These are phyloP conservation scores for Cystofilobasidium bisporidii DNA, from an alignment of 768 basidiomycete species.

Conservation along the genomic window DNA sequence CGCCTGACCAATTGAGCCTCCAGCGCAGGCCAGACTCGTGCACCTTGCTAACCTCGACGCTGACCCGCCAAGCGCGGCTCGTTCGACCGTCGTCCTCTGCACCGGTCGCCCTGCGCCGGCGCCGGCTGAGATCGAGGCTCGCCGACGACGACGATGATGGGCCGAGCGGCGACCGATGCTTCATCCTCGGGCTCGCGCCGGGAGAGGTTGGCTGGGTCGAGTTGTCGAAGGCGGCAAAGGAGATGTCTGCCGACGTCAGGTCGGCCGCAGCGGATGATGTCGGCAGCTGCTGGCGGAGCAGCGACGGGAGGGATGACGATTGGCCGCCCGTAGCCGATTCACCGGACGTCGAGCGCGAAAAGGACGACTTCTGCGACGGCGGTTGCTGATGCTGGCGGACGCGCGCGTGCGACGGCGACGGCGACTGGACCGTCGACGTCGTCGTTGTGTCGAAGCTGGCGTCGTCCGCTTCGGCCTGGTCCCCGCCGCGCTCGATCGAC, in stretches of 20 bases:
- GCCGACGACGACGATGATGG: neutral
- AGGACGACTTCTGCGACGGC: neutral
- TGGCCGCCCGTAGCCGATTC: neutral
- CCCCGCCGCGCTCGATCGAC: neutral
- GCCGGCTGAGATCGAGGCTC: neutral
- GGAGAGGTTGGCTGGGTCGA: neutral
- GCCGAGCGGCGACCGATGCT: neutral
- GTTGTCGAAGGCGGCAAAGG: conserved; percentile 12
- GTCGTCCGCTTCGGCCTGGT: neutral
- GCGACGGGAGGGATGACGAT: conserved; percentile 13
- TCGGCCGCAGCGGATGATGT: neutral
- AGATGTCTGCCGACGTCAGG: neutral
- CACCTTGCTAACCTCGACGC: conserved; percentile 11
- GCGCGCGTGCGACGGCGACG: conserved; percentile 15
- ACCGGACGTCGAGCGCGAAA: neutral
- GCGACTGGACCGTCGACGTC: conserved; percentile 9
- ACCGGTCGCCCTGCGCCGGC: neutral
- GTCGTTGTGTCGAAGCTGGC: conserved; percentile 1
- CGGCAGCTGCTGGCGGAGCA: conserved; percentile 18
- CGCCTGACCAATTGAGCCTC: neutral
- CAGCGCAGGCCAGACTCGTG: neutral
- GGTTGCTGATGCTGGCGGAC: neutral
- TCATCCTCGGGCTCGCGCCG: neutral
- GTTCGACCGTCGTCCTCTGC: neutral
- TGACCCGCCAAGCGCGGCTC: neutral